Evolutionary conservation across 2,329 filamentous ascomycete species (phyloP).

Genomic region (Epichloe gansuensis): DNA sequence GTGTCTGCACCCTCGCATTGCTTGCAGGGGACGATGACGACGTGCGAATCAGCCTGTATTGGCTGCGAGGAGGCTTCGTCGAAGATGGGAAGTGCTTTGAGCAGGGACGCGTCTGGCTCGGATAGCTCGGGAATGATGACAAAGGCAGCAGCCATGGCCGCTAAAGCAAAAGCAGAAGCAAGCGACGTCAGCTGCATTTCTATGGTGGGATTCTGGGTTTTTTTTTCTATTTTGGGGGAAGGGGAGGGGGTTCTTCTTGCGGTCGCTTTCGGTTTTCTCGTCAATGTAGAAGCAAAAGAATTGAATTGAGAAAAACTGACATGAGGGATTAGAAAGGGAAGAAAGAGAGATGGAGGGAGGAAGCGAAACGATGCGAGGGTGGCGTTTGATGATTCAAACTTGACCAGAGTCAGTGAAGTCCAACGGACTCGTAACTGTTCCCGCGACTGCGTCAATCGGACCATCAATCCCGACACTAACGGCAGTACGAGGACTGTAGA

Average conservation of each 20-base stretch:
- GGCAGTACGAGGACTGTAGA: neutral
- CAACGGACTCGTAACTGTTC: neutral
- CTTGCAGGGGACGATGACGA: conserved; percentile 39
- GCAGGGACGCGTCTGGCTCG: conserved; percentile 28
- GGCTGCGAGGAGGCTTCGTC: conserved; percentile 26
- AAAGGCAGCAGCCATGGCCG: conserved; percentile 31
- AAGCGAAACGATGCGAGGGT: neutral
- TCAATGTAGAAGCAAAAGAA: neutral
- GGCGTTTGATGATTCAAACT: neutral
- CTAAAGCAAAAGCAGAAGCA: conserved; percentile 19
- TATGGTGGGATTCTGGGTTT: conserved; percentile 7
- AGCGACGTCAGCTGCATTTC: conserved; percentile 21
- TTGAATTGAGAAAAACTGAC: neutral
- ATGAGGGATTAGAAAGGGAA: neutral
- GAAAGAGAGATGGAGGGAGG: neutral
- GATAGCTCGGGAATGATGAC: conserved; percentile 40
- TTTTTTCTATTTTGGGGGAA: too few relatives aligned
- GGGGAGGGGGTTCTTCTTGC: too few relatives aligned
- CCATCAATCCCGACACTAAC: too few relatives aligned
- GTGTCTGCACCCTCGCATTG: conserved; percentile 36
- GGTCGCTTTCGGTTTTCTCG: too few relatives aligned
- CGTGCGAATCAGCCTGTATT: conserved; percentile 21
- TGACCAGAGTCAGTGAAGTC: neutral
- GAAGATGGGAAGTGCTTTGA: conserved; percentile 27
- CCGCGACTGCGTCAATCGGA: neutral